These are phyloP conservation scores for Lasiosphaeriaceae sp. DNA, from an alignment of 495 filamentous ascomycete genomes.

Conservation along the genomic window DNA sequence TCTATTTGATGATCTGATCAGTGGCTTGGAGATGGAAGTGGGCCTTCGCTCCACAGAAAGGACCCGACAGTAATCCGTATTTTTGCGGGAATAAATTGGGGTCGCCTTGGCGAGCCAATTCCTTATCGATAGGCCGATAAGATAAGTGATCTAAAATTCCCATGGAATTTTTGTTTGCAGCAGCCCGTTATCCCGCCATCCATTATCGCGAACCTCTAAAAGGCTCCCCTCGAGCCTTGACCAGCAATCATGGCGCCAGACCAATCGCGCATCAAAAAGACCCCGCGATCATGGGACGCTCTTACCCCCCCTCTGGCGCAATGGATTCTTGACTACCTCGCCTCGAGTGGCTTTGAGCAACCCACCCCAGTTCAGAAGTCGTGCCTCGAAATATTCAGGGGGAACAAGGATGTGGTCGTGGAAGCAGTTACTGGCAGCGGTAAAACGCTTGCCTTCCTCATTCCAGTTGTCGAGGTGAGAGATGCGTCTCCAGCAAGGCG, in stretches of 20 bases:
- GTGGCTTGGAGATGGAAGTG: not conserved
- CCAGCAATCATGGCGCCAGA: slow-evolving; percentile 33
- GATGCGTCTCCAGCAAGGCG: not conserved
- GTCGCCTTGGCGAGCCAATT: not conserved
- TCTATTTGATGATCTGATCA: not conserved
- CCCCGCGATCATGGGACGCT: slow-evolving; percentile 70
- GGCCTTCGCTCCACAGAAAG: not conserved
- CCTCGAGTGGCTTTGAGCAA: slow-evolving; percentile 76
- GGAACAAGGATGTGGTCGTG: slow-evolving; percentile 94
- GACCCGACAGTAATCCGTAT: not conserved
- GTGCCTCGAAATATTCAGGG: slow-evolving; percentile 86
- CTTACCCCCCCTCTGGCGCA: slow-evolving; percentile 65
- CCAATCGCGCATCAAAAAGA: slow-evolving; percentile 32
- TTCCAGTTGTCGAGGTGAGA: slow-evolving; percentile 72
- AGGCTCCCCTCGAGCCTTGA: not conserved
- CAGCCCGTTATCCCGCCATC: not conserved
- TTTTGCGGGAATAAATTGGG: not conserved
- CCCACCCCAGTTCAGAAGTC: slow-evolving; percentile 95
- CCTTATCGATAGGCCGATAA: slow-evolving; percentile 20
- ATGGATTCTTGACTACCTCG: slow-evolving; percentile 85
- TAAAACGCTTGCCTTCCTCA: slow-evolving; percentile 88
- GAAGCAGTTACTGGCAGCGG: slow-evolving; percentile 96
- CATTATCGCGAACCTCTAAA: not conserved
- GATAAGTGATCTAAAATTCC: slow-evolving; percentile 2
- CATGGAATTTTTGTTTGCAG: slow-evolving; percentile 5